Evolutionary conservation across 2,329 filamentous ascomycete genomes (phyloP), one percentile per base, ranked within the genome.

Genomic region (Fusarium clavum): DNA sequence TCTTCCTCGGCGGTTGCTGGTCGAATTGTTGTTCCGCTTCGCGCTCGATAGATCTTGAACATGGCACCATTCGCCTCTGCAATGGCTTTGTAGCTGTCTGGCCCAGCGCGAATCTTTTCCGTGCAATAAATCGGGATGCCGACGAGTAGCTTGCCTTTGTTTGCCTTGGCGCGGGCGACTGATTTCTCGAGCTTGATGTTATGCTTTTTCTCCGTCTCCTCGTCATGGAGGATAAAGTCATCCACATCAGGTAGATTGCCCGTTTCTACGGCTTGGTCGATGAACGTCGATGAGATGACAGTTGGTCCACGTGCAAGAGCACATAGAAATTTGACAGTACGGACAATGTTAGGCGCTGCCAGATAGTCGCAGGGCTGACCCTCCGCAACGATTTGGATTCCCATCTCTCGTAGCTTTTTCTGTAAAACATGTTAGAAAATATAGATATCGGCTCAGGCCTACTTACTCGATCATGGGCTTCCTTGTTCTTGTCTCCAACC

Each of bases 301-400:
- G 88, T 86, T 1, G 94, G 93, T 1, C 92, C 94, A 63, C 89
- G 90, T 20, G 96, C 94, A 29, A 99, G 83, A 14, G 94, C 94
- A 66, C 91, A 92, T 52, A 98, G 90, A 77, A 99, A 99, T 77
- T 99, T 99, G 78, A 93, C 90, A 0, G 96, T 99, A 40, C 96
- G 91, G 34, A 98, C 88, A 66, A 98, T 89, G 44, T 90, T 88
- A 1, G 95, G 96, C 6, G 95, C 95, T 34, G 94, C 94, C 13
- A 99, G 87, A 77, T 97, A 93, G 74, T 95, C 93, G 77, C 93
- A 96, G 46, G 88, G 86, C 49, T 88, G 87, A 27, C 90, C 89
- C 76, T 97, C 92, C 73, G 91, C 86, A 7, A 93, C 91, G 24
- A 97, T 88, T 71, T 90, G 86, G 59, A 99, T 92, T 10, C 96